phyloP scores from a whole-genome alignment of 75 land plant species.

The Ceratopteris richardii region DNA sequence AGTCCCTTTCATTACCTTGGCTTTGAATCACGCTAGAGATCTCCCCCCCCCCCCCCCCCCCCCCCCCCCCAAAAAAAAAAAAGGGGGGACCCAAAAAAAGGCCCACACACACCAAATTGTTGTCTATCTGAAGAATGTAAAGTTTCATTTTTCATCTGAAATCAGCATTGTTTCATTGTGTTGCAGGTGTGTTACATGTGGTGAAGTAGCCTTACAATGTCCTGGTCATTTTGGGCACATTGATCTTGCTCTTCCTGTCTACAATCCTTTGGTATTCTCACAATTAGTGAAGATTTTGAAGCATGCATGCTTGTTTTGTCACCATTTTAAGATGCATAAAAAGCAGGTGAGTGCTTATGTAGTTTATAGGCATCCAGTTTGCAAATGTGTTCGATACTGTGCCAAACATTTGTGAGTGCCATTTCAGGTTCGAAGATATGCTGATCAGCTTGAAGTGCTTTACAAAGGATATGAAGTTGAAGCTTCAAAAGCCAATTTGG shows the following conservation, averaged over 20 bases:
- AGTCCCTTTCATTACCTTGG: no score
- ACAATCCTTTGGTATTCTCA: constrained; percentile 72
- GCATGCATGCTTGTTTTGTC: constrained; percentile 60
- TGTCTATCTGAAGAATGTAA: no score
- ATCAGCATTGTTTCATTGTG: no score
- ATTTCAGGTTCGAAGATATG: constrained; percentile 39
- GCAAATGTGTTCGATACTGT: background rate
- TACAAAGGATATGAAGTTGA: constrained; percentile 18
- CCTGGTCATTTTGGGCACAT: constrained; percentile 96
- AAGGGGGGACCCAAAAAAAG: no score
- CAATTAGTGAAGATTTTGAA: constrained; percentile 41
- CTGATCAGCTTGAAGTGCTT: constrained; percentile 29
- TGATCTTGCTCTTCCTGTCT: constrained; percentile 68
- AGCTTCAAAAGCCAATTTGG: background rate
- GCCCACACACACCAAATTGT: no score
- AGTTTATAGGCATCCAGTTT: constrained; percentile 1
- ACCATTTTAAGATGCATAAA: constrained; percentile 42
- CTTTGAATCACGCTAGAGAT: no score
- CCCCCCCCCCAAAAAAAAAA: no score
- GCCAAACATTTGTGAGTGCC: no score
- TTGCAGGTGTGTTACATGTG: constrained; percentile 82
- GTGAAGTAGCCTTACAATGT: constrained; percentile 45
- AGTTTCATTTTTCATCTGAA: no score
- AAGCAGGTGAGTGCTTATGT: constrained; percentile 32
- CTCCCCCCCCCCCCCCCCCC: no score